Evolutionary conservation across 2,329 filamentous ascomycete species (phyloP), one percentile per base, ranked within the genome.

Genomic region (Fusarium secorum): DNA sequence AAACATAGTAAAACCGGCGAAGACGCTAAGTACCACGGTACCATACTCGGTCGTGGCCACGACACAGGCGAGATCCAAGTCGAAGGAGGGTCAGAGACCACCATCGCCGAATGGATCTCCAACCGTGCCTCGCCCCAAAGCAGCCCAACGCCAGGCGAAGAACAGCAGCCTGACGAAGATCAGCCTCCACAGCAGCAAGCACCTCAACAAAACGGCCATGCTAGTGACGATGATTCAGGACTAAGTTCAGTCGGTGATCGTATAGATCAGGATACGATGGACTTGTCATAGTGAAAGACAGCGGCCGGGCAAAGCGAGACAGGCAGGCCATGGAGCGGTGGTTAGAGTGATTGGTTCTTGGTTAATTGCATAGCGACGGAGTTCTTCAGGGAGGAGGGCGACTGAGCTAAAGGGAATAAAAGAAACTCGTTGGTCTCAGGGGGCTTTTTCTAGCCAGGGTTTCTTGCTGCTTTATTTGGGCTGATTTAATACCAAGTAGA

Each of bases 1-100:
- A 97, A 97, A 78, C 93, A 97, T 80, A 94, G 91, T 82, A 97
- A 96, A 75, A 93, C 92, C 2, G 93, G 92, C 68, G 94, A 97
- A 76, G 94, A 97, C 77, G 91, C 91, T 14, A 91, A 95, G 76
- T 97, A 94, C 79, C 89, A 91, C 73, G 94, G 93, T 33, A 97
- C 95, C 0, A 87, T 96, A 1, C 85, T 98, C 15, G 95, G 95
- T 7, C 90, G 90, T 71, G 85, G 86, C 46, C 87, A 87, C 52
- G 93, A 97, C 72, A 87, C 90, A 61, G 89, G 89, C 76, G 88
- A 91, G 11, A 83, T 97, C 32, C 85, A 90, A 55, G 91, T 97
- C 55, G 94, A 97, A 78, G 95, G 95, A 45, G 93, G 93, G 24
- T 70, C 76, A 13, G 76, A 79, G 30, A 79, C 77, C 20, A 79